phyloP scores from a whole-genome alignment of 73 alveolate genomes.

The Paramecium tetraurelia region DNA sequence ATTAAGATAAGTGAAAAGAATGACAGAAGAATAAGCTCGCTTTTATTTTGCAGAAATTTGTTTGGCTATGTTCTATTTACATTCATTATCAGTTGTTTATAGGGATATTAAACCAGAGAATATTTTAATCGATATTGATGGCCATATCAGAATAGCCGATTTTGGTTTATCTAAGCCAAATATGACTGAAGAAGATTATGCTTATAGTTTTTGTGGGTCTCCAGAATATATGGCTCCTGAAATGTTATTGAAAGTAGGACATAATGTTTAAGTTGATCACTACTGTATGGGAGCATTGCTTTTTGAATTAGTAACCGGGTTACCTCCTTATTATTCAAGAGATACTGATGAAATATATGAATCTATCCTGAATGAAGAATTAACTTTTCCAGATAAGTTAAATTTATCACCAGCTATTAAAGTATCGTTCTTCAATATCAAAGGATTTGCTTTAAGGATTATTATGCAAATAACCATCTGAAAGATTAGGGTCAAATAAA shows the following conservation, averaged over 20 bases:
- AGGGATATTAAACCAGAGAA: conserved; percentile 86
- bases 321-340: conserved; percentile 67
- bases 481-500: conserved; percentile 78
- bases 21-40: conserved; percentile 71
- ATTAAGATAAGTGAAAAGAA: conserved; percentile 71
- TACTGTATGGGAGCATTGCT: conserved; percentile 71
- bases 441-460: conserved; percentile 72
- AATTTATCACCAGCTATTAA: conserved; percentile 65
- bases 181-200: conserved; percentile 61
- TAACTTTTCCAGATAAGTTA: conserved; percentile 54
- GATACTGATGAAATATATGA: conserved; percentile 61
- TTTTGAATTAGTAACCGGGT: conserved; percentile 69
- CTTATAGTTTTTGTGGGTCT: conserved; percentile 74
- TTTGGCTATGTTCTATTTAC: conserved; percentile 75
- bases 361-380: conserved; percentile 61
- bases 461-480: conserved; percentile 79
- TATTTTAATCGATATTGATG: conserved; percentile 72
- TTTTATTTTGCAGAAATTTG: conserved; percentile 69
- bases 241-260: conserved; percentile 70
- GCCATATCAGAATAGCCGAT: conserved; percentile 74
- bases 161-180: conserved; percentile 72
- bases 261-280: conserved; percentile 67
- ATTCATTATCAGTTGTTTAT: conserved; percentile 56
- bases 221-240: conserved; percentile 80
- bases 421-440: neutral